Conservation (phyloP, 2,329 filamentous ascomycete species). For the Paecilomyces sp. region DNA sequence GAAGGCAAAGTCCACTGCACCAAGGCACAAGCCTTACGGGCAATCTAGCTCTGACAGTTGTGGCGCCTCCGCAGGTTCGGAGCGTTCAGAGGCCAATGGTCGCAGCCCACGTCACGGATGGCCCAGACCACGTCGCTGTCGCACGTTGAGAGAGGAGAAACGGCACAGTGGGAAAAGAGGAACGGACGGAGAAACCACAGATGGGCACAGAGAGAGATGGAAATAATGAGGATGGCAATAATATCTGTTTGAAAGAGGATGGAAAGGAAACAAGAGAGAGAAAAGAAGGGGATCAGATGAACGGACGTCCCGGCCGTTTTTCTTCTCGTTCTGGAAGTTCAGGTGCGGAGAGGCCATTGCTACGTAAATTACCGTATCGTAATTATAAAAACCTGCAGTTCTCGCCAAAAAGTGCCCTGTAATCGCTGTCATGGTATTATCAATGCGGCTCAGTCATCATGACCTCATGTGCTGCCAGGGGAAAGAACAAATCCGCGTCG, state of each 20-base stretch:
- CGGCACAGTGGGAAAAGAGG: not conserved
- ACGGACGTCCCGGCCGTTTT: not conserved
- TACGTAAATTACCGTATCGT: not conserved
- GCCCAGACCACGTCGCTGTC: not conserved
- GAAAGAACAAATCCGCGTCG: not conserved
- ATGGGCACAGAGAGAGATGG: not conserved
- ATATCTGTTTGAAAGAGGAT: not conserved
- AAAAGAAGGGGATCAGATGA: not conserved
- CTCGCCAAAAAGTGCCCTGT: not conserved
- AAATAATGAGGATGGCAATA: not conserved
- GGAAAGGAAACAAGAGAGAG: not conserved
- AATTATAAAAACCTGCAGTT: not conserved
- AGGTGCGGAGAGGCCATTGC: not conserved
- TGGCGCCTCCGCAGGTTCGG: conserved; percentile 9
- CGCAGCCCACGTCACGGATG: conserved; percentile 21
- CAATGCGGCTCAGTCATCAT: not conserved
- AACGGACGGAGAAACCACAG: not conserved
- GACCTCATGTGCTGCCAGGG: not conserved
- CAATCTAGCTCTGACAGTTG: conserved; percentile 10
- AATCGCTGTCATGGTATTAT: not conserved
- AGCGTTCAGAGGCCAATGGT: conserved; percentile 17
- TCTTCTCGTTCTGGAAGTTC: not conserved
- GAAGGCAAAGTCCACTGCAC: not conserved
- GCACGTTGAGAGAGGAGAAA: not conserved
- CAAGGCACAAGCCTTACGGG: conserved; percentile 1